These are phyloP conservation scores for Biscogniauxia marginata DNA, from an alignment of 2,329 filamentous ascomycete species.

Conservation along the genomic window DNA sequence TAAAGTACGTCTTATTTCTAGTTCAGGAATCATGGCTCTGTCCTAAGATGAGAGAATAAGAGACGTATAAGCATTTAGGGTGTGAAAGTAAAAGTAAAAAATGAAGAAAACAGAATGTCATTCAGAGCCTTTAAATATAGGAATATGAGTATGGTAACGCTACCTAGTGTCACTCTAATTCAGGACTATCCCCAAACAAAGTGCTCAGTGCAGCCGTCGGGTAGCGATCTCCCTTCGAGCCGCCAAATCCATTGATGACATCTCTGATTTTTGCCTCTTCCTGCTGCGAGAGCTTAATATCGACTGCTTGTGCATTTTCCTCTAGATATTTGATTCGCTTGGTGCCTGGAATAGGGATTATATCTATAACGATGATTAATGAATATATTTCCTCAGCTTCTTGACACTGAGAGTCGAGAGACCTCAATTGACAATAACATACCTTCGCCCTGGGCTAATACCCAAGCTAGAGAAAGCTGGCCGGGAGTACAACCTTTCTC, in stretches of 20 bases:
- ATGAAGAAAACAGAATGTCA: no score
- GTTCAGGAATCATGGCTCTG: no score
- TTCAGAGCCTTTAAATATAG: no score
- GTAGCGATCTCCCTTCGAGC: conserved; percentile 21
- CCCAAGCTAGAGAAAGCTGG: conserved; percentile 56
- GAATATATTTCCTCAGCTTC: not conserved
- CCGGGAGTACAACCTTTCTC: conserved; percentile 42
- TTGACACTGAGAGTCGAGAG: not conserved
- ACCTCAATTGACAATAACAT: not conserved
- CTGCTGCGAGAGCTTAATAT: conserved; percentile 35
- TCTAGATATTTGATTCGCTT: conserved; percentile 33
- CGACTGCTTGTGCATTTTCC: conserved; percentile 32
- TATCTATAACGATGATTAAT: conserved; percentile 54
- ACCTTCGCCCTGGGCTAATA: conserved; percentile 45
- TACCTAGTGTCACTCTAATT: conserved; percentile 17
- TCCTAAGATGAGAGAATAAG: no score
- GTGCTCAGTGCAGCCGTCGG: conserved; percentile 4
- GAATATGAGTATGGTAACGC: no score
- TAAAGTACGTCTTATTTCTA: no score
- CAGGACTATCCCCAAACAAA: conserved; percentile 22
- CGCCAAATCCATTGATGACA: conserved; percentile 31
- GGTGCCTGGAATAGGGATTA: conserved; percentile 37
- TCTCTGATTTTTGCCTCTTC: conserved; percentile 37
- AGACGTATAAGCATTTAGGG: no score
- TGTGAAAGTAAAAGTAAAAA: no score